Evolutionary conservation across 768 basidiomycete genomes (phyloP), one percentile per base, ranked within the genome.

Genomic region (Lactifluus volemus): DNA sequence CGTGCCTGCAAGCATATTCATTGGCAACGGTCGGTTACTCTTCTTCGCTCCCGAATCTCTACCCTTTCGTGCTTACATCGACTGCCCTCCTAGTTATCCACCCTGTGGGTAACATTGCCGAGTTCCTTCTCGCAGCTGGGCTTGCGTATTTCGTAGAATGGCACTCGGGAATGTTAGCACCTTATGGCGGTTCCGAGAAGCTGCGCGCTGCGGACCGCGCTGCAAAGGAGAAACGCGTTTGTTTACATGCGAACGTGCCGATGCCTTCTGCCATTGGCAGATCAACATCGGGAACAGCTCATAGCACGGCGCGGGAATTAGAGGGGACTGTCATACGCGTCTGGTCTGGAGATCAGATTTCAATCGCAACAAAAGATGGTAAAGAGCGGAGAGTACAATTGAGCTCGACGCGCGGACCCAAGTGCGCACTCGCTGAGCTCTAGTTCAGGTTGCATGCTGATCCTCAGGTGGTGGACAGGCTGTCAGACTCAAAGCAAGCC

Each of bases 151-250:
- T 98, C 53, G 87, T 98, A 60, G 95, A 96, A 70, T 98, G 95
- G 95, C 96, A 99, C 71, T 94, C 96, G 15, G 95, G 95, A 21
- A 88, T 98, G 81, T 83, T 99, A 21, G 84, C 92, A 1, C 81
- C 79, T 55, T 77, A 80, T 54, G 93, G 93, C 44, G 89, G 84
- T 5, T 91, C 98, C 83, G 92, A 95, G 68, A 85, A 84, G 45
- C 80, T 98, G 32, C 85, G 95, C 54, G 81, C 84, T 1, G 92
- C 91, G 0, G 95, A 98, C 74, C 86, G 81, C 71, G 70, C 67
- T 51, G 92, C 91, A 21, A 92, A 90, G 71, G 86, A 90, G 70
- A 87, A 83, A 68, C 82, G 84, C 34, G 72, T 78, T 2, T 83
- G 77, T 62, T 77, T 96, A 9, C 93, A 90, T 68, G 86, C 86